Evolutionary conservation across 1,284 basidiomycete genomes (phyloP), one percentile per base, ranked within the genome.

Genomic region (Volvariella surrecta): DNA sequence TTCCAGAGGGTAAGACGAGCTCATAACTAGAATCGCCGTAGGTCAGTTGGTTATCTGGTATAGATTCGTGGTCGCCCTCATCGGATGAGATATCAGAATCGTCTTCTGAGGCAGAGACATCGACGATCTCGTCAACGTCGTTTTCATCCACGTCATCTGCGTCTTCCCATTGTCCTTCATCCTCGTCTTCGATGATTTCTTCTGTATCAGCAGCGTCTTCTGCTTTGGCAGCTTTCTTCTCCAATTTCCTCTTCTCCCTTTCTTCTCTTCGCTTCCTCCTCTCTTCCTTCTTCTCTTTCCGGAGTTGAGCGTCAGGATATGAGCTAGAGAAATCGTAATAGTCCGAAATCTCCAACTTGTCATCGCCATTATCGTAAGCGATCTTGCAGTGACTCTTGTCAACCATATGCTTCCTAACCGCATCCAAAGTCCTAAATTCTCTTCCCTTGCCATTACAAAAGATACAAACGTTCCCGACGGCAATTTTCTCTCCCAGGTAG

Each of bases 321-420:
- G 84, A 89, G 1, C 74, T 66, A 0, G 80, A 75, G 61, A 95
- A 99, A 62, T 97, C 91, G 65, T 98, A 99, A 59, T 76, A 98
- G 54, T 98, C 95, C 0, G 92, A 88, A 4, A 96, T 54, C 57
- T 97, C 93, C 38, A 95, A 74, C 39, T 82, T 75, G 55, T 98
- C 91, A 35, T 72, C 63, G 52, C 89, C 82, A 1, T 73, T 68
- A 44, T 92, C 88, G 60, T 97, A 99, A 0, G 90, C 88, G 48
- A 99, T 79, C 65, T 97, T 97, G 76, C 94, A 97, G 57, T 99
- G 96, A 34, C 76, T 76, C 65, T 96, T 97, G 68, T 94, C 92
- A 42, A 80, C 52, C 94, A 97, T 97, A 58, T 97, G 93, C 56
- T 88, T 89, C 51, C 92, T 71, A 2, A 91, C 91, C 0, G 92